Base-by-base conservation (phyloP, 768 basidiomycete genomes). In the Lanmaoa rubissima region DNA sequence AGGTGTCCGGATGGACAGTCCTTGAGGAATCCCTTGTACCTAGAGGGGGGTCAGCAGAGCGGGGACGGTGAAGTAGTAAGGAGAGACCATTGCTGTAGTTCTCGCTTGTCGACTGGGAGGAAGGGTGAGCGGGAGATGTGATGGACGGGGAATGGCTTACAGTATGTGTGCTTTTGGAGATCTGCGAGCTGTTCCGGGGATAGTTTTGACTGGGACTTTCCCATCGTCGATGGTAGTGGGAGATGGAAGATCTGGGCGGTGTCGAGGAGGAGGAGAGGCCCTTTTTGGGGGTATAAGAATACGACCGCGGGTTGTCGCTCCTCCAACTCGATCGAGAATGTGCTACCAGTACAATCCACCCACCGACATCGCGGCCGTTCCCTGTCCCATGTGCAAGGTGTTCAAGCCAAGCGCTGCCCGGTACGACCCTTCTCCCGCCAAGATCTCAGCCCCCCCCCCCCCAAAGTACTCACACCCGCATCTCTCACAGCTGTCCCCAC, bases 11-110 rank as follows among this genome's bases (percentile, higher is more conserved):
- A 90, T 1, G 97, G 97, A 71, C 97, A 99, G 75, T 99, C 97
- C 75, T 94, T 97, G 69, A 96, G 85, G 78, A 98, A 99, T 45
- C 97, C 97, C 75, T 98, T 98, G 83, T 98, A 96, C 95, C 92
- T 96, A 54, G 49, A 40, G 51, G 14, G 53, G 50, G 26, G 47
- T 66, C 39, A 61, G 56, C 55, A 21, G 57, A 19, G 52, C 39
- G 46, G 46, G 53, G 38, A 51, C 21, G 47, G 21, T 14, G 36
- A n/a, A 54, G 26, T 40, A 55, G 36, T 55, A 48, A 51, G 52
- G 34, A 66, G 52, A 42, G 53, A 92, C 94, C 94, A 96, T 79
- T 94, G 93, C 75, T 97, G 94, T 43, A 96, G 87, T 74, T 97
- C 94, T 70, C 91, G 87, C 86, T 95, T 96, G 79, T 95, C 92